Percentiles rank a stretch among this genome's conserved stretches.
Evolutionary conservation across 129 eudicot genomes (phyloP).

Genomic region (Dittrichia graveolens): DNA sequence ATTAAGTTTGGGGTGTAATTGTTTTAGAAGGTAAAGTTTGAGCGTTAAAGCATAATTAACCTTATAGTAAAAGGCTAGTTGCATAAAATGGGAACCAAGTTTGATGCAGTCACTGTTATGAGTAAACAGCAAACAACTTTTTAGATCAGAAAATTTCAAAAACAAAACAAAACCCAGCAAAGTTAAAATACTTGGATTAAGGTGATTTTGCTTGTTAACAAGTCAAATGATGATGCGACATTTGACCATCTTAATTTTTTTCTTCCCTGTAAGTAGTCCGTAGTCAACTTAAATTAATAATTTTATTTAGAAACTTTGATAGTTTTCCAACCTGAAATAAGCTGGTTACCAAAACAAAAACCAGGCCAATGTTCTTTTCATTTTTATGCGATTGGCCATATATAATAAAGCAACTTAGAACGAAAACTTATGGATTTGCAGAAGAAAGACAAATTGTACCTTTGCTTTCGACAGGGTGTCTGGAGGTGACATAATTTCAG

Average conservation of each 20-base stretch:
- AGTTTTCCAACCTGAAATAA: not conserved
- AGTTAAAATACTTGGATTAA: no score
- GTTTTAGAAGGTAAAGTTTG: no score
- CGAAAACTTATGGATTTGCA: slow-evolving; percentile 1
- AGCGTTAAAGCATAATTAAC: no score
- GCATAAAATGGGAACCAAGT: not conserved
- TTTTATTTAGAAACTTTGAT: not conserved
- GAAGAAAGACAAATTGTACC: slow-evolving; percentile 45
- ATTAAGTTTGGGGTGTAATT: no score
- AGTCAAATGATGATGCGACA: not conserved
- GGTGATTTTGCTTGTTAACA: not conserved
- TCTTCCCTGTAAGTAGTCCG: no score
- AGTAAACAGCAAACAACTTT: no score
- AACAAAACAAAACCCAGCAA: no score
- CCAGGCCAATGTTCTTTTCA: not conserved
- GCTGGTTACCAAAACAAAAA: not conserved
- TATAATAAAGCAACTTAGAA: not conserved
- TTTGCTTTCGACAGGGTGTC: slow-evolving; percentile 86
- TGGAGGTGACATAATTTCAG: slow-evolving; percentile 91
- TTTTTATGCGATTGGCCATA: not conserved
- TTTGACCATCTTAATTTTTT: not conserved
- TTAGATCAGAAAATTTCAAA: no score
- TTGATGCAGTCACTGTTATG: not conserved
- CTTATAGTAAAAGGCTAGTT: not conserved
- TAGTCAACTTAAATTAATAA: not conserved